These are phyloP conservation scores for Rhizopogon sp. DNA, from an alignment of 768 basidiomycete species.

Conservation along the genomic window DNA sequence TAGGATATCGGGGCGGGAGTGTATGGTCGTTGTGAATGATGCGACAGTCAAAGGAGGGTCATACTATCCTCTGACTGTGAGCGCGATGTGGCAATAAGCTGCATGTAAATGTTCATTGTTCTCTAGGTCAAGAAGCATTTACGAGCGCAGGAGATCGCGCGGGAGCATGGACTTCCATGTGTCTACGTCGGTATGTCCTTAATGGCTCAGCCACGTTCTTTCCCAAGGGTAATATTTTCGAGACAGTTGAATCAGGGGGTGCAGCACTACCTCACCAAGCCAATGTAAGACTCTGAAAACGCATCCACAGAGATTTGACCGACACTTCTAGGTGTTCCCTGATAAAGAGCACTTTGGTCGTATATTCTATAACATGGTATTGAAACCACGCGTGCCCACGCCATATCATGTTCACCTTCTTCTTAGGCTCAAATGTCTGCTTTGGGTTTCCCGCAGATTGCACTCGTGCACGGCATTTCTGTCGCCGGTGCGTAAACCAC, in stretches of 20 bases:
- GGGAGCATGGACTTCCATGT: slow-evolving; percentile 85
- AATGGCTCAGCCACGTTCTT: not conserved
- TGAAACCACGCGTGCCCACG: not conserved
- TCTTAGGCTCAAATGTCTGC: slow-evolving; percentile 88
- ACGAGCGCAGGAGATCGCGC: slow-evolving; percentile 91
- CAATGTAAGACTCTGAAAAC: slow-evolving; percentile 41
- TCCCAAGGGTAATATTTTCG: slow-evolving; percentile 3
- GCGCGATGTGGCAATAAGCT: slow-evolving; percentile 6
- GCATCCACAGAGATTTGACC: not conserved
- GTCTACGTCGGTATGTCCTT: slow-evolving; percentile 76
- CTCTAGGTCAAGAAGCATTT: slow-evolving; percentile 89
- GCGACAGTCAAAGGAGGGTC: slow-evolving; percentile 91
- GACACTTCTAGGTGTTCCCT: slow-evolving; percentile 62
- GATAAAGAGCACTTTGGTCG: slow-evolving; percentile 95
- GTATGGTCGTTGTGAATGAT: slow-evolving; percentile 90
- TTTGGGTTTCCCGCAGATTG: slow-evolving; percentile 85
- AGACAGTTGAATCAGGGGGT: slow-evolving; percentile 86
- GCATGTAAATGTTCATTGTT: not conserved
- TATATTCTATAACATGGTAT: slow-evolving; percentile 96
- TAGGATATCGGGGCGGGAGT: slow-evolving; percentile 75
- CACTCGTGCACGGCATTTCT: slow-evolving; percentile 90
- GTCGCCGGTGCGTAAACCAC: slow-evolving; percentile 58
- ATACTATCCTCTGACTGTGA: slow-evolving; percentile 82
- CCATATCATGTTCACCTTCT: slow-evolving; percentile 8
- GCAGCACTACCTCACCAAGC: slow-evolving; percentile 92